phyloP scores from a whole-genome alignment of 2,329 filamentous ascomycete species.

The Colletotrichum shisoi region DNA sequence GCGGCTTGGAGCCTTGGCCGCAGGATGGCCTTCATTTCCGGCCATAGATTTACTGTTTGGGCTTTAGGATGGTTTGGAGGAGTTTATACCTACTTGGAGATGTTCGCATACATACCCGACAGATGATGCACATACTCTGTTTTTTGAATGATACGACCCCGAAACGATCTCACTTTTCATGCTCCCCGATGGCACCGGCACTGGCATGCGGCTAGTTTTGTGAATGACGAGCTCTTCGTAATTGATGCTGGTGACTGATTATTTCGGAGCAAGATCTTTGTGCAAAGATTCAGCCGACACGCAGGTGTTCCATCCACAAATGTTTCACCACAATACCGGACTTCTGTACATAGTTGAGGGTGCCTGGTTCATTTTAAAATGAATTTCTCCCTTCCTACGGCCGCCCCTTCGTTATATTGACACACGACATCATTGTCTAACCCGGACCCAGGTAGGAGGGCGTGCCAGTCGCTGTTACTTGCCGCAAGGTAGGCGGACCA shows the following conservation, averaged over 20 bases:
- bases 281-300: background rate
- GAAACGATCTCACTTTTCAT: constrained; percentile 32
- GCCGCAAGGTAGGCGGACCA: constrained; percentile 21
- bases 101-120: constrained; percentile 30
- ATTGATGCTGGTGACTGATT: background rate
- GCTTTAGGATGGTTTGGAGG: constrained; percentile 20
- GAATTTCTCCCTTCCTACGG: no score
- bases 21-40: constrained; percentile 39
- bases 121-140: constrained; percentile 38
- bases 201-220: constrained; percentile 19
- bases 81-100: constrained; percentile 35
- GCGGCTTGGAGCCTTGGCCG: constrained; percentile 32
- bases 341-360: background rate
- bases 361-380: no score
- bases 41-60: constrained; percentile 29
- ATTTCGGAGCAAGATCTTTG: background rate
- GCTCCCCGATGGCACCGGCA: background rate
- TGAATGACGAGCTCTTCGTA: constrained; percentile 3
- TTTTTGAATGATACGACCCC: constrained; percentile 36
- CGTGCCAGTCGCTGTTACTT: constrained; percentile 2
- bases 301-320: background rate
- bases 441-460: background rate
- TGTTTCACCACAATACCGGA: no score
- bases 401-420: no score
- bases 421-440: constrained; percentile 1